phyloP scores from a whole-genome alignment of 805 yeast genomes.

The Tanozyma kutaoensis region DNA sequence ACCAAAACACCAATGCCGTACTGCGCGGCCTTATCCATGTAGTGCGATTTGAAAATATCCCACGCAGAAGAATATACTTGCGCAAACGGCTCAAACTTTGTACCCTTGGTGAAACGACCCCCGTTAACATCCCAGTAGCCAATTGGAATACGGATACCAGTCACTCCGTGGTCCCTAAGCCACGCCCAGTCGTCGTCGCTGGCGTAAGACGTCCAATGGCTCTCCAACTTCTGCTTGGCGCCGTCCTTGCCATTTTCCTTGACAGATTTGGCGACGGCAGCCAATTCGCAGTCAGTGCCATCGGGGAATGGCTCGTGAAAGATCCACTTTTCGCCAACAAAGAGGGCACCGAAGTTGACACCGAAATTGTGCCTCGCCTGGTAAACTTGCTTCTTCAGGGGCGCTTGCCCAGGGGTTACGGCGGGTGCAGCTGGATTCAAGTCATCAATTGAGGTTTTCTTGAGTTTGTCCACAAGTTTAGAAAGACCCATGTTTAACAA shows the following conservation, averaged over 20 bases:
- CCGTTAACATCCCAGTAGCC: constrained; percentile 85
- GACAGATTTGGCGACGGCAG: constrained; percentile 44
- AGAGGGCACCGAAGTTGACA: constrained; percentile 74
- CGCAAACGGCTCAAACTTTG: constrained; percentile 43
- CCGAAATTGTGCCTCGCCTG: constrained; percentile 60
- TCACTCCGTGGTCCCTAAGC: constrained; percentile 55
- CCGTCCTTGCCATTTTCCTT: constrained; percentile 37
- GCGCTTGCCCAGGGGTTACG: constrained; percentile 18
- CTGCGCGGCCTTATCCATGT: constrained; percentile 45
- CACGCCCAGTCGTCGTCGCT: constrained; percentile 69
- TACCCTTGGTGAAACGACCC: constrained; percentile 41
- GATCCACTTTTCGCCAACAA: constrained; percentile 73
- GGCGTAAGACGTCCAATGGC: constrained; percentile 56
- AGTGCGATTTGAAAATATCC: constrained; percentile 37
- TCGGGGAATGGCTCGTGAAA: constrained; percentile 47
- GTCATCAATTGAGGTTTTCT: constrained; percentile 10
- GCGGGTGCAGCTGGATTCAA: constrained; percentile 16
- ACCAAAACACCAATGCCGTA: constrained; percentile 62
- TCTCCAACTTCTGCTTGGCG: constrained; percentile 38
- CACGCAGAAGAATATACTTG: constrained; percentile 64
- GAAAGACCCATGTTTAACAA: too few species aligned
- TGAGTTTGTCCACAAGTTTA: constrained; percentile 16
- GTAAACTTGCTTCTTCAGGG: constrained; percentile 34
- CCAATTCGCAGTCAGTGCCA: constrained; percentile 55
- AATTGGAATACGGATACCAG: constrained; percentile 72